Conservation (phyloP, 345 rosid genomes). For the Melaleuca alternifolia region DNA sequence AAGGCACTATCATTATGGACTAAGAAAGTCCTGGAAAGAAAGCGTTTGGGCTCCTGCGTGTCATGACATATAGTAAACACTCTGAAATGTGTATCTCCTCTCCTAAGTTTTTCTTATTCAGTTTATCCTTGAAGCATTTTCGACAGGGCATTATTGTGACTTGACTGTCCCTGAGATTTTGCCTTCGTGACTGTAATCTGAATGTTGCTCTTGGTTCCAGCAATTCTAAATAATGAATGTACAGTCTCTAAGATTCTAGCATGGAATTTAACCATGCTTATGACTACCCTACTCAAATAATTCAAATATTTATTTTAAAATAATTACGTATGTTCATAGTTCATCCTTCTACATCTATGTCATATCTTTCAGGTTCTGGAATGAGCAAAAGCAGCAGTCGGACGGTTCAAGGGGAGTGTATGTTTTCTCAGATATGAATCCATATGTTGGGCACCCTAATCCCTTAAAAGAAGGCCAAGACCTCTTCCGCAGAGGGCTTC, state of each 20-base stretch:
- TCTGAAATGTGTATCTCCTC: not conserved
- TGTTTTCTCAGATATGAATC: conserved; percentile 98
- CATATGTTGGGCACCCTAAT: conserved; percentile 95
- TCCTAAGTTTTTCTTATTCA: not conserved
- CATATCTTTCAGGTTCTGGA: conserved; percentile 36
- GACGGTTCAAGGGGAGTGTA: conserved; percentile 79
- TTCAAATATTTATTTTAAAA: not conserved
- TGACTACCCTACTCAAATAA: not conserved
- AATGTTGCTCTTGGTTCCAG: not conserved
- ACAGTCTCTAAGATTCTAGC: not conserved
- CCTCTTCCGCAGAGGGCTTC: conserved; percentile 91
- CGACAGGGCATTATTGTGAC: not conserved
- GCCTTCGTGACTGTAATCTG: not conserved
- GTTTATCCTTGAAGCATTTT: not conserved
- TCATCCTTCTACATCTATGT: not conserved
- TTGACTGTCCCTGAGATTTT: not conserved
- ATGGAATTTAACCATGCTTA: not conserved
- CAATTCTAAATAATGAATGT: not conserved
- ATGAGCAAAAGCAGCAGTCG: conserved; percentile 61
- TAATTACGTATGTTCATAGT: not conserved
- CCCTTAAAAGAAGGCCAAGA: conserved; percentile 97
- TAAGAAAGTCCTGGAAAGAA: not conserved
- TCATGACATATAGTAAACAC: not conserved
- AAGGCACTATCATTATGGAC: not conserved
- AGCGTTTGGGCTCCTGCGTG: not conserved